These are phyloP conservation scores for Trichoderma gamsii DNA, from an alignment of 495 filamentous ascomycete genomes.

Conservation along the genomic window DNA sequence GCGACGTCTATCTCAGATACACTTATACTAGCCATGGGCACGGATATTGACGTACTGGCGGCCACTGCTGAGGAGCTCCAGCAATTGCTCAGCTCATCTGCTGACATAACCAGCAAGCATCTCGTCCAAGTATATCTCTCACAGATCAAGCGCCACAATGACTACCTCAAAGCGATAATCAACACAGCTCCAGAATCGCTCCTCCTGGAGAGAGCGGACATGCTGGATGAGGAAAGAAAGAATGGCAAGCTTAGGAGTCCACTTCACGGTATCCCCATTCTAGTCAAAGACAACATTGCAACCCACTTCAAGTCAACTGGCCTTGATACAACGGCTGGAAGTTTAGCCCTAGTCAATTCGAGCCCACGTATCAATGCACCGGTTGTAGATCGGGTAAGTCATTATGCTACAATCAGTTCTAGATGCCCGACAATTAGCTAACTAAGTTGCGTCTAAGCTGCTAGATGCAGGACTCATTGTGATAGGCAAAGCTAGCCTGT, in stretches of 20 bases:
- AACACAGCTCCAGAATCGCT: neutral
- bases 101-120: neutral
- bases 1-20: neutral
- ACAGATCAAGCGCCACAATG: neutral
- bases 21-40: neutral
- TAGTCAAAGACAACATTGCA: conserved; percentile 36
- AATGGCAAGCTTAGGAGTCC: conserved; percentile 14
- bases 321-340: conserved; percentile 42
- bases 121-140: neutral
- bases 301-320: conserved; percentile 23
- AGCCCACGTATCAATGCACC: conserved; percentile 33
- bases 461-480: conserved; percentile 42
- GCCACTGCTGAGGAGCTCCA: neutral
- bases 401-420: neutral
- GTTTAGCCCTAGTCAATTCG: conserved; percentile 43
- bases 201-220: neutral
- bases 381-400: neutral
- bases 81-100: neutral
- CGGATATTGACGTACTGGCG: neutral
- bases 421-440: neutral
- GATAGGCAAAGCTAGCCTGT: conserved; percentile 36
- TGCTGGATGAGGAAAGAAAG: neutral
- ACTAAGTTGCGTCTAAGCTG: conserved; percentile 37
- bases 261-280: conserved; percentile 32
- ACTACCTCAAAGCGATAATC: neutral